Evolutionary conservation across 371 early-diverging fungal genomes (phyloP).

Genomic region (Gilbertella persicaria): DNA sequence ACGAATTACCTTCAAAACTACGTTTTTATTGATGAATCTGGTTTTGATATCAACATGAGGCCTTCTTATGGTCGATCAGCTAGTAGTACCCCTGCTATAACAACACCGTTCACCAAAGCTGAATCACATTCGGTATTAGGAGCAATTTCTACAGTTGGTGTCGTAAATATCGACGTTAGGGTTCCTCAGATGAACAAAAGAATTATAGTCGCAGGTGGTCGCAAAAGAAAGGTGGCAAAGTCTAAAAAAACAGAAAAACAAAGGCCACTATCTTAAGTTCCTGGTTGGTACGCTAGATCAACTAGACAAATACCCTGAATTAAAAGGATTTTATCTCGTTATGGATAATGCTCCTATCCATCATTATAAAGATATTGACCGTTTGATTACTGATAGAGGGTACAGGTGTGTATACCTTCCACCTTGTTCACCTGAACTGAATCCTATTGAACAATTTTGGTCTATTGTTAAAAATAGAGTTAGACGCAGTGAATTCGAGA

Average conservation of each 20-base stretch:
- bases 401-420: too few relatives aligned
- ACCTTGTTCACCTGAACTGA: too few relatives aligned
- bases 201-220: constrained; percentile 5
- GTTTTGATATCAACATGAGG: constrained; percentile 12
- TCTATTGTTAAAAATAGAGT: too few relatives aligned
- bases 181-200: constrained; percentile 6
- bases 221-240: not conserved
- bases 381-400: too few relatives aligned
- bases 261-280: constrained; percentile 6
- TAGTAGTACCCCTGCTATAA: not conserved
- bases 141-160: not conserved
- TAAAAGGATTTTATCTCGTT: not conserved
- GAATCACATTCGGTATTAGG: constrained; percentile 10
- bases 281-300: not conserved
- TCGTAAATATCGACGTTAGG: constrained; percentile 4
- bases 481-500: too few relatives aligned
- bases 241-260: not conserved
- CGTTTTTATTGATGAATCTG: too few relatives aligned
- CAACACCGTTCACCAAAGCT: constrained; percentile 3
- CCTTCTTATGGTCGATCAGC: constrained; percentile 3
- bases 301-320: constrained; percentile 7
- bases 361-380: too few relatives aligned
- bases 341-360: constrained; percentile 1
- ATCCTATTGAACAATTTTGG: too few relatives aligned
- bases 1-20: constrained; percentile 10